Evolutionary conservation across 2,329 filamentous ascomycete genomes (phyloP).

Genomic region (Aspergillus novoparasiticus): DNA sequence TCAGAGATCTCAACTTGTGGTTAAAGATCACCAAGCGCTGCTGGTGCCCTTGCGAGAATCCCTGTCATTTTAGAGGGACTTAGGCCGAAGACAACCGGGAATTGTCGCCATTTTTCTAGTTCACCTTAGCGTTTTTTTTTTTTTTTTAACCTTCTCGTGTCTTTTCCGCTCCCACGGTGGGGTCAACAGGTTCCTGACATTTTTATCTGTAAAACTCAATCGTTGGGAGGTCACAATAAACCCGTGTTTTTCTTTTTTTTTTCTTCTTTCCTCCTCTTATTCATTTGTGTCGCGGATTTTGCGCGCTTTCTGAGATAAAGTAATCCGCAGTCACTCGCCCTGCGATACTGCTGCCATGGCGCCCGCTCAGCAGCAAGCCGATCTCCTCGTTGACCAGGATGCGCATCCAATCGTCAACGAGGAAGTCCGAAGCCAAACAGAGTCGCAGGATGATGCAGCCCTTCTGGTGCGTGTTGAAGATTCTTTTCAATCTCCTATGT

Average conservation of each 20-base stretch:
- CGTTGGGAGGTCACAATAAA: conserved; percentile 1
- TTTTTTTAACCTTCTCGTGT: conserved; percentile 5
- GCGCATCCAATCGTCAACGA: conserved; percentile 27
- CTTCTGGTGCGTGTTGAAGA: conserved; percentile 33
- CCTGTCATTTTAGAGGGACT: background rate
- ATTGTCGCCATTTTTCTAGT: conserved; percentile 1
- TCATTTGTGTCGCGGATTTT: background rate
- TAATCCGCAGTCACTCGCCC: background rate
- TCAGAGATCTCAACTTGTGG: conserved; percentile 4
- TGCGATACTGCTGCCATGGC: conserved; percentile 17
- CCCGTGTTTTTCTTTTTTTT: background rate
- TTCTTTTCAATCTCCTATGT: too few species aligned
- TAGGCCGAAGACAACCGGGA: background rate
- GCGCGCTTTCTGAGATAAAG: background rate
- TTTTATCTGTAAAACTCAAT: conserved; percentile 17
- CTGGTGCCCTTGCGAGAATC: background rate
- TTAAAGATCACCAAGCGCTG: background rate
- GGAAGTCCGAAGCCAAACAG: conserved; percentile 26
- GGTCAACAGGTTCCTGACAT: conserved; percentile 17
- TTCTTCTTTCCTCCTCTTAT: conserved; percentile 7
- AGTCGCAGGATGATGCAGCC: conserved; percentile 39
- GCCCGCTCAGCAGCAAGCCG: conserved; percentile 22
- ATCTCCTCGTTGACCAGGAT: conserved; percentile 26
- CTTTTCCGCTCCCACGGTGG: conserved; percentile 14
- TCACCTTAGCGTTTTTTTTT: conserved; percentile 12